Conservation (phyloP, 2,329 filamentous ascomycete genomes). For the Drechslerella coelobrocha region DNA sequence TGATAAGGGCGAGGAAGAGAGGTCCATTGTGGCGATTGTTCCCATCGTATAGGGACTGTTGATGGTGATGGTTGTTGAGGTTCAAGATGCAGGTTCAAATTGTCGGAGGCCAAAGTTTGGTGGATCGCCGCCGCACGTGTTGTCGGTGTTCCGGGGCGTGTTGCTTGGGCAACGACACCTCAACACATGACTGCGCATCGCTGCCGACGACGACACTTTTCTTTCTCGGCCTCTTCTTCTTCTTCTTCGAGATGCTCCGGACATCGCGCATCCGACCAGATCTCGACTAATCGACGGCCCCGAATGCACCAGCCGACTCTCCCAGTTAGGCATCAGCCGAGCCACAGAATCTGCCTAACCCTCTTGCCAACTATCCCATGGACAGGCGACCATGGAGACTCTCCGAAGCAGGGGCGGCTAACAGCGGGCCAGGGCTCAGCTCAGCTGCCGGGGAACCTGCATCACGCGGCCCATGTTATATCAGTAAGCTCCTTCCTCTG, state of each 20-base stretch:
- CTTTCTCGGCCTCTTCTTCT: background rate
- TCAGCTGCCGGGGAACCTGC: slow-evolving; percentile 13
- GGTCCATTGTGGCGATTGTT: background rate
- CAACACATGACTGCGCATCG: slow-evolving; percentile 43
- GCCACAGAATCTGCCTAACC: background rate
- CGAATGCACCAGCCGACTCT: too few relatives aligned
- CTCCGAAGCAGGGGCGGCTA: slow-evolving; percentile 44
- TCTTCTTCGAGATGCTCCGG: background rate
- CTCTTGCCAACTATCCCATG: background rate
- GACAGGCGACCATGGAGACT: slow-evolving; percentile 14
- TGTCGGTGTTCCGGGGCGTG: slow-evolving; percentile 15
- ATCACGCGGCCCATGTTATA: slow-evolving; percentile 12
- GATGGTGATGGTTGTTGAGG: slow-evolving; percentile 2
- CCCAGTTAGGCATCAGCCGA: too few relatives aligned
- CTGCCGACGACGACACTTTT: background rate
- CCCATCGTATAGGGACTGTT: background rate
- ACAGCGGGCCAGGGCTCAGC: slow-evolving; percentile 41
- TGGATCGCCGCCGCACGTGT: slow-evolving; percentile 6
- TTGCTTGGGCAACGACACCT: slow-evolving; percentile 49
- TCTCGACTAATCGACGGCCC: too few relatives aligned
- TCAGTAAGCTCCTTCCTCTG: background rate
- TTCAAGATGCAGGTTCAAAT: slow-evolving; percentile 1
- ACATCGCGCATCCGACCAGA: background rate
- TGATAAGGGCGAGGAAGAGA: slow-evolving; percentile 4
- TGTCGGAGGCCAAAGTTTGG: background rate